These are phyloP conservation scores for Cinnamomum micranthum DNA, from an alignment of 164 flowering plant genomes.

Conservation along the genomic window DNA sequence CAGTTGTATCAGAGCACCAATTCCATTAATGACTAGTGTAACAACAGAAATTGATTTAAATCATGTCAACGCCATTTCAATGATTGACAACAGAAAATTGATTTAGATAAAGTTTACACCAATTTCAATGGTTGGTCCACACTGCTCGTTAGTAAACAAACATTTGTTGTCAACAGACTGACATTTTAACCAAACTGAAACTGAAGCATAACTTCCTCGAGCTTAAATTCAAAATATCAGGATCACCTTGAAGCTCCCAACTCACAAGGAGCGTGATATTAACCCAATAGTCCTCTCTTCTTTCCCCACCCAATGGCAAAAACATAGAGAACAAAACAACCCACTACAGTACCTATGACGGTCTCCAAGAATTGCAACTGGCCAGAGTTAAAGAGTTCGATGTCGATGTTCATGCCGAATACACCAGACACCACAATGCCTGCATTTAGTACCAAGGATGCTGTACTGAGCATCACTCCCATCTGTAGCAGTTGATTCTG, in stretches of 20 bases:
- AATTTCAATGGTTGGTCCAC: too few relatives aligned
- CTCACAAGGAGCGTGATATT: background rate
- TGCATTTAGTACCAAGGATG: slow-evolving; percentile 29
- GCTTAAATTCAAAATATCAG: too few relatives aligned
- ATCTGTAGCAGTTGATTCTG: slow-evolving; percentile 49
- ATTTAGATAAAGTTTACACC: too few relatives aligned
- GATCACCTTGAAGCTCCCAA: background rate
- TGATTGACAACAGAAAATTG: too few relatives aligned
- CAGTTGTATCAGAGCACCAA: too few relatives aligned
- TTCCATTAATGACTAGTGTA: too few relatives aligned
- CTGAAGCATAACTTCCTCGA: too few relatives aligned
- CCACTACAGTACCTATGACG: slow-evolving; percentile 30
- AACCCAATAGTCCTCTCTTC: slow-evolving; percentile 31
- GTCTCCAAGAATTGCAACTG: slow-evolving; percentile 34
- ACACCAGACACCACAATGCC: slow-evolving; percentile 34
- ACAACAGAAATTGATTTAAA: too few relatives aligned
- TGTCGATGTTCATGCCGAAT: slow-evolving; percentile 38
- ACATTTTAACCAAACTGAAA: too few relatives aligned
- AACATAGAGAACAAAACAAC: slow-evolving; percentile 33
- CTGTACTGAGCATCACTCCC: slow-evolving; percentile 44
- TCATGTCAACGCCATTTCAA: too few relatives aligned
- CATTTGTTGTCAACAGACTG: too few relatives aligned
- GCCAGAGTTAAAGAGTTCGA: slow-evolving; percentile 17
- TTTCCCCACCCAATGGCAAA: slow-evolving; percentile 41
- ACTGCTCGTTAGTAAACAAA: too few relatives aligned